Conservation (phyloP, 2,329 filamentous ascomycete genomes). For the Simplicillium sp. region DNA sequence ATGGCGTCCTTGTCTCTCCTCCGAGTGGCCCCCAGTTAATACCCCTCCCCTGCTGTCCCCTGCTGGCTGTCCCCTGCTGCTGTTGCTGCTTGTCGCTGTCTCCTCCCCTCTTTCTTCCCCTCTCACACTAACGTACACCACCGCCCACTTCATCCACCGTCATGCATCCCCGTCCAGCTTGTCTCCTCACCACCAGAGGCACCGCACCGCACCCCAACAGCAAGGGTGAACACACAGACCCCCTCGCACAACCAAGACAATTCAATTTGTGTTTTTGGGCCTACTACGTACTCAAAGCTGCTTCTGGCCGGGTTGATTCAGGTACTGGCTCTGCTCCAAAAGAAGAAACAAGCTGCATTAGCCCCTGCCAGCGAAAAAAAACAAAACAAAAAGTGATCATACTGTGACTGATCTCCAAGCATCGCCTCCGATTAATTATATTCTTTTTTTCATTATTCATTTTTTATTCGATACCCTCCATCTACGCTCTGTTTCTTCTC, state of each 20-base stretch:
- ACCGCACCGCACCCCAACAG: constrained; percentile 3
- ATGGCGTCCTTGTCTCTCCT: no score
- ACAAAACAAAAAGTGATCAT: constrained; percentile 3
- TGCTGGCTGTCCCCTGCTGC: no score
- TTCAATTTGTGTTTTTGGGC: constrained; percentile 18
- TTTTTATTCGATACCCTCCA: constrained; percentile 3
- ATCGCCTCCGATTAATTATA: no score
- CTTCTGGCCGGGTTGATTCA: constrained; percentile 13
- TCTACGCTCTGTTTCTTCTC: neutral
- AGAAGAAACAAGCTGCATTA: constrained; percentile 18
- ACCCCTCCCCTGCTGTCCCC: no score
- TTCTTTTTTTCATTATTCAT: no score
- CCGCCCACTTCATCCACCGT: neutral
- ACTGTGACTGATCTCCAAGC: constrained; percentile 3
- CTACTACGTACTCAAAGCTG: constrained; percentile 10
- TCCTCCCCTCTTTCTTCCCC: neutral
- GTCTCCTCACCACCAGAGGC: neutral
- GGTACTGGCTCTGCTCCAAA: constrained; percentile 14
- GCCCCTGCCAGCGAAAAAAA: constrained; percentile 5
- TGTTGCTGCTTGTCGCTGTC: neutral
- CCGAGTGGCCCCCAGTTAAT: no score
- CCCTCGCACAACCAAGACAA: constrained; percentile 20
- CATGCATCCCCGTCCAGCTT: neutral
- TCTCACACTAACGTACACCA: neutral
- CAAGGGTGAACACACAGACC: constrained; percentile 23